Evolutionary conservation across 163 green algal species (phyloP), one percentile per base, ranked within the genome.

Genomic region (Chlamydomonas reinhardtii): DNA sequence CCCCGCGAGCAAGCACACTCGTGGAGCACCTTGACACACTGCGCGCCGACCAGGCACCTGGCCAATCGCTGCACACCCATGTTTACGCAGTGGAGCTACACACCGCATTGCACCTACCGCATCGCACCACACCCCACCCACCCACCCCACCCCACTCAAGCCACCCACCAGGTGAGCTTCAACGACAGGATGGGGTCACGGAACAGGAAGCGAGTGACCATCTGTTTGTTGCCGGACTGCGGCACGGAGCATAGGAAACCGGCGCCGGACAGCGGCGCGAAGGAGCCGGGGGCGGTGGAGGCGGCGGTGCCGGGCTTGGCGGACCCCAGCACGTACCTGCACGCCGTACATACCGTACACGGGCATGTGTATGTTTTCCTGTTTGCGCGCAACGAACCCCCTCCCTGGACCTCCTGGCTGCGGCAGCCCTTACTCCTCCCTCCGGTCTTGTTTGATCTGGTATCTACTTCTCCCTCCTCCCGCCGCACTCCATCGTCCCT

Each of bases 181-280:
- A 93, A 64, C 17, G 91, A 92, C 0, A 91, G 68, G 48, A 91
- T 76, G 17, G 94, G 86, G 71, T 93, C 92, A 0, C 64, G 85
- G 68, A 86, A 88, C 16, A 96, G 78, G 81, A 95, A 96, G 4
- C 95, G 76, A 27, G 68, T 71, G 6, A 98, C 76, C 62, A 98
- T 94, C 43, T 85, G 76, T 34, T 89, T 87, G 90, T 98, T 98
- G 85, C 96, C 96, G 25, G 83, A 91, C 27, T 92, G 96, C 2
- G 96, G 96, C 20, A 96, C 94, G 48, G 84, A 87, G 66, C 77
- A 88, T 54, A 97, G 77, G 61, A 94, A 92, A 20, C 81, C 95
- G 29, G 91, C 85, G 15, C 93, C 94, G 11, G 88, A 86, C 20
- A 97, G 70, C 5, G 71, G 62, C 22, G 94, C 82, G 65, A 79